Percentiles rank a stretch among this genome's conserved stretches.
Conservation (phyloP, 2,329 filamentous ascomycete species). For the Lanzia echinophila region DNA sequence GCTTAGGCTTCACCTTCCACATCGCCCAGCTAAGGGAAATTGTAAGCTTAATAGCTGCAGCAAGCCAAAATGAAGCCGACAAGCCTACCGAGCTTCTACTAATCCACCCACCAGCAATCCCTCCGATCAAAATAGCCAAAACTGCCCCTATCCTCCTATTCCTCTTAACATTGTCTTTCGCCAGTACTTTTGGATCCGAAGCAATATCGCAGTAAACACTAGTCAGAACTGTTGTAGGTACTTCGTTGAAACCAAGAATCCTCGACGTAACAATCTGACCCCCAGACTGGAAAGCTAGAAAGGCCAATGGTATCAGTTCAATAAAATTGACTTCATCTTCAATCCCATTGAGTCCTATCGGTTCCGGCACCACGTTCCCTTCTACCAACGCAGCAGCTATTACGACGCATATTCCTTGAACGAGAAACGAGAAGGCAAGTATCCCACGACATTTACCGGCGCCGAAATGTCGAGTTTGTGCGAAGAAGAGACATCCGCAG, state of each 20-base stretch:
- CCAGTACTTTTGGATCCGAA: conserved; percentile 52
- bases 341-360: conserved; percentile 27
- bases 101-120: conserved; percentile 47
- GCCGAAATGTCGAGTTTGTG: conserved; percentile 26
- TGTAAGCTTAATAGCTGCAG: conserved; percentile 42
- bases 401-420: conserved; percentile 46
- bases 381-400: conserved; percentile 47
- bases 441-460: conserved; percentile 34
- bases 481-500: conserved; percentile 44
- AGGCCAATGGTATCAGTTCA: conserved; percentile 39
- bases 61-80: conserved; percentile 42
- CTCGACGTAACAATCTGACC: conserved; percentile 72
- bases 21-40: conserved; percentile 53
- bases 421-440: conserved; percentile 42
- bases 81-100: conserved; percentile 46
- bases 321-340: conserved; percentile 33
- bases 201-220: conserved; percentile 79
- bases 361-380: conserved; percentile 38
- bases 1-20: conserved; percentile 42
- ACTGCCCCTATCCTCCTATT: conserved; percentile 46
- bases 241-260: conserved; percentile 59
- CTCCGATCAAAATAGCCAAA: conserved; percentile 45
- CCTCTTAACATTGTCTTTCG: conserved; percentile 42
- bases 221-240: conserved; percentile 75
- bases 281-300: conserved; percentile 63